Evolutionary conservation across 129 eudicot species (phyloP).

Genomic region (Cynara cardunculus): DNA sequence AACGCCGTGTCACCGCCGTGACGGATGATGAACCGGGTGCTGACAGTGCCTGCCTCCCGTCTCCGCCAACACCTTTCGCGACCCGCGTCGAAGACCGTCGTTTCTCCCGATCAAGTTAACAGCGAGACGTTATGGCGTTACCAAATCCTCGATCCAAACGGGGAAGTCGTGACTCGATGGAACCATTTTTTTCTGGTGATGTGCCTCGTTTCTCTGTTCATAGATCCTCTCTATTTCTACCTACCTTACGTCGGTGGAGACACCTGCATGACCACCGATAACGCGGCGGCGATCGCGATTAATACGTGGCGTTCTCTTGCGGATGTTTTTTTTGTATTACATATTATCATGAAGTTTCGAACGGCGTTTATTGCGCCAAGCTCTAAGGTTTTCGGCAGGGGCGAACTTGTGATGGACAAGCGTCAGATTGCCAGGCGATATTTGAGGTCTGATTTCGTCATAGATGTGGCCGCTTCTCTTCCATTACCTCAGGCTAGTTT

Average conservation of each 20-base stretch:
- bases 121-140: slow-evolving; percentile 55
- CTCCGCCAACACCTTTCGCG: slow-evolving; percentile 55
- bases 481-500: slow-evolving; percentile 83
- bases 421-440: slow-evolving; percentile 51
- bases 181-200: slow-evolving; percentile 70
- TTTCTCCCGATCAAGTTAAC: slow-evolving; percentile 33
- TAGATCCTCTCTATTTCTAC: slow-evolving; percentile 82
- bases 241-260: slow-evolving; percentile 71
- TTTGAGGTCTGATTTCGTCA: slow-evolving; percentile 62
- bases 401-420: slow-evolving; percentile 87
- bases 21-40: slow-evolving; percentile 74
- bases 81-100: slow-evolving; percentile 23
- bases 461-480: slow-evolving; percentile 76
- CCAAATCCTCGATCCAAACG: slow-evolving; percentile 87
- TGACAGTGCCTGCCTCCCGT: slow-evolving; percentile 63
- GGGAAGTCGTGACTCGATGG: slow-evolving; percentile 70
- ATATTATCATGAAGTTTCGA: slow-evolving; percentile 70
- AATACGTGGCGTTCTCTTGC: slow-evolving; percentile 57
- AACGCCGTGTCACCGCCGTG: slow-evolving; percentile 32
- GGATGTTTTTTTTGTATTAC: slow-evolving; percentile 61
- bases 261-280: slow-evolving; percentile 67
- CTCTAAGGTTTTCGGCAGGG: slow-evolving; percentile 82
- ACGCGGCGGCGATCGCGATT: slow-evolving; percentile 41
- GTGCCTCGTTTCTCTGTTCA: slow-evolving; percentile 66
- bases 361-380: slow-evolving; percentile 85